A percentile compares a stretch with the other conserved stretches of the same genome.
Conservation (phyloP, 768 basidiomycete species). For the Lepiota brunneoincarnata region DNA sequence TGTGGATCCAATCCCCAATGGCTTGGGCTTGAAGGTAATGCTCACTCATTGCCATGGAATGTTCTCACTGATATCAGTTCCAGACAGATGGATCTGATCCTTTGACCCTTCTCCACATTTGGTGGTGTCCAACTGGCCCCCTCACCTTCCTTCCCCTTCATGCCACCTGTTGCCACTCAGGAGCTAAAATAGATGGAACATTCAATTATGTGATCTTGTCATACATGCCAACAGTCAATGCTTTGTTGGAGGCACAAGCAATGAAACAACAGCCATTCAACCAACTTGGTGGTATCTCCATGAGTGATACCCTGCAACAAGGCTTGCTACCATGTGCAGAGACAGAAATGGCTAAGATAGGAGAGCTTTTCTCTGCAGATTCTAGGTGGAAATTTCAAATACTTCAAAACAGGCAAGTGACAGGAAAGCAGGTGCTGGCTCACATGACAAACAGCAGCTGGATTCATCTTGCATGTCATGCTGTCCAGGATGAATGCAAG, state of each 20-base stretch:
- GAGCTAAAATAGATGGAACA: too few species aligned
- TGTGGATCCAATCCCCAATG: too few species aligned
- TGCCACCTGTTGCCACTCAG: too few species aligned
- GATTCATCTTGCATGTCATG: conserved; percentile 18
- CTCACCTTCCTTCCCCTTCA: too few species aligned
- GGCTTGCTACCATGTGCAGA: too few species aligned
- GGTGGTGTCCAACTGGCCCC: too few species aligned
- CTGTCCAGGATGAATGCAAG: conserved; percentile 3
- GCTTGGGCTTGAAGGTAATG: too few species aligned
- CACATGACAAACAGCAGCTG: conserved; percentile 12
- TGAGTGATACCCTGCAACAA: conserved; percentile 11
- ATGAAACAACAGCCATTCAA: neutral
- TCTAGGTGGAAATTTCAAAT: neutral
- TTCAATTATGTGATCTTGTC: conserved; percentile 2
- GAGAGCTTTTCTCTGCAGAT: neutral
- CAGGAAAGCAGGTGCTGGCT: neutral
- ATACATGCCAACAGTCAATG: conserved; percentile 2
- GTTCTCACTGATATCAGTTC: too few species aligned
- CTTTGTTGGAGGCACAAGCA: neutral
- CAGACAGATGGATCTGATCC: too few species aligned
- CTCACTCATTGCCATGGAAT: too few species aligned
- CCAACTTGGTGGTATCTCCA: neutral
- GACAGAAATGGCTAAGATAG: too few species aligned
- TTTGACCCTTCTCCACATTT: too few species aligned
- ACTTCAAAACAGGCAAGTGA: conserved; percentile 6